A percentile compares a stretch with the other conserved stretches of the same genome.
phyloP scores from a whole-genome alignment of 768 basidiomycete genomes.

The Porpolomopsis calyptriformis region DNA sequence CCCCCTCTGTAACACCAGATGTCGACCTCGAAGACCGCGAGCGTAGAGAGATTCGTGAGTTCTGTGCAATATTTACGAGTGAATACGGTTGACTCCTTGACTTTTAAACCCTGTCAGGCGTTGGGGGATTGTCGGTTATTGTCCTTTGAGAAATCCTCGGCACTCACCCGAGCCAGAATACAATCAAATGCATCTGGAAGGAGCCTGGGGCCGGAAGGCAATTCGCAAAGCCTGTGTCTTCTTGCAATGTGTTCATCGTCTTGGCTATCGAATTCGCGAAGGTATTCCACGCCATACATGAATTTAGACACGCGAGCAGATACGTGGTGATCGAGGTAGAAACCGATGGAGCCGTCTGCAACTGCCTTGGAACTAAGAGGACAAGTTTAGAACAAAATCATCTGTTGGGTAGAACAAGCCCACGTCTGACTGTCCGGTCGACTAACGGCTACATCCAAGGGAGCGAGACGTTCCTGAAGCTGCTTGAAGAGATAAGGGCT shows the following conservation, averaged over 20 bases:
- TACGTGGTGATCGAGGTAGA: conserved; percentile 78
- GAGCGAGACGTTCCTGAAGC: conserved; percentile 55
- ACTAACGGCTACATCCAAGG: conserved; percentile 50
- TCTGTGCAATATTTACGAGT: conserved; percentile 77
- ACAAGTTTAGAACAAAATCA: not conserved
- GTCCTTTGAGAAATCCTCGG: not conserved
- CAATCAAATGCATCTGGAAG: conserved; percentile 78
- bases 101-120: conserved; percentile 59
- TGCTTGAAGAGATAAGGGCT: conserved; percentile 73
- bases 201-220: conserved; percentile 69
- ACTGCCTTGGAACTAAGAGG: conserved; percentile 68
- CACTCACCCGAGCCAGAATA: conserved; percentile 55
- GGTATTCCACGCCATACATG: conserved; percentile 76
- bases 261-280: conserved; percentile 53
- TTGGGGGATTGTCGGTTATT: not conserved
- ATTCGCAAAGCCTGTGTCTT: conserved; percentile 55
- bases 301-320: conserved; percentile 71
- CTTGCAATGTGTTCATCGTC: conserved; percentile 59
- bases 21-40: conserved; percentile 76
- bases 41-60: conserved; percentile 61
- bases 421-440: conserved; percentile 75
- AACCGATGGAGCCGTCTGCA: conserved; percentile 74
- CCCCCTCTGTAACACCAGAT: conserved; percentile 81
- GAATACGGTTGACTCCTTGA: conserved; percentile 75
- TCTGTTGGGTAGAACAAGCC: conserved; percentile 13